phyloP scores from a whole-genome alignment of 2,329 filamentous ascomycete genomes.

The Monosporascus sp. region DNA sequence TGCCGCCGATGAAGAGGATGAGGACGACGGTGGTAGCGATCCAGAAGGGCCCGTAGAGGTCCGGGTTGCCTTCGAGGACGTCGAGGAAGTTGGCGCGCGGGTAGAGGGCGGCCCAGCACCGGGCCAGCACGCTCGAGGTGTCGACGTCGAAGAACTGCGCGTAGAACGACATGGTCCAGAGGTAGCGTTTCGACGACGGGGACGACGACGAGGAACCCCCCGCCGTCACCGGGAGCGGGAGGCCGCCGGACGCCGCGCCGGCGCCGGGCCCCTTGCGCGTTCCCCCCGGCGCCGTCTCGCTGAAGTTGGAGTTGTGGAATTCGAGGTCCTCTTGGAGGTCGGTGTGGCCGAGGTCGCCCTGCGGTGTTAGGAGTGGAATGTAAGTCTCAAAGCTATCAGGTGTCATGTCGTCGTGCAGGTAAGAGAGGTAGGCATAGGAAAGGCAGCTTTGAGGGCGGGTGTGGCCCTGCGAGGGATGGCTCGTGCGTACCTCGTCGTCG shows the following conservation, averaged over 20 bases:
- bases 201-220: slow-evolving; percentile 2
- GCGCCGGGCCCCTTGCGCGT: slow-evolving; percentile 37
- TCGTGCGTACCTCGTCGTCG: slow-evolving; percentile 75
- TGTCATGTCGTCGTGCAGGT: background rate
- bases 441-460: slow-evolving; percentile 2
- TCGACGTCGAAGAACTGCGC: slow-evolving; percentile 98
- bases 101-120: slow-evolving; percentile 84
- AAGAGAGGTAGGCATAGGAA: background rate
- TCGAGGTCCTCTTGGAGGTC: slow-evolving; percentile 98
- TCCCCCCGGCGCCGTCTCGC: slow-evolving; percentile 52
- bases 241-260: slow-evolving; percentile 37
- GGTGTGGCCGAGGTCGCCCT: slow-evolving; percentile 97
- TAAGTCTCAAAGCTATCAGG: slow-evolving; percentile 6
- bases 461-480: background rate
- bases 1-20: slow-evolving; percentile 91
- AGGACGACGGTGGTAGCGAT: slow-evolving; percentile 96
- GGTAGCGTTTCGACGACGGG: slow-evolving; percentile 66
- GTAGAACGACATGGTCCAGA: slow-evolving; percentile 93
- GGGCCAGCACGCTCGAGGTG: slow-evolving; percentile 78
- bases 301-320: slow-evolving; percentile 91
- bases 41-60: slow-evolving; percentile 97
- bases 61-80: slow-evolving; percentile 92
- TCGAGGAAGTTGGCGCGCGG: slow-evolving; percentile 94
- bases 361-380: slow-evolving; percentile 5
- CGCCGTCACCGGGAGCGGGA: slow-evolving; percentile 54